phyloP scores from a whole-genome alignment of 345 rosid genomes.

The Noccaea caerulescens region DNA sequence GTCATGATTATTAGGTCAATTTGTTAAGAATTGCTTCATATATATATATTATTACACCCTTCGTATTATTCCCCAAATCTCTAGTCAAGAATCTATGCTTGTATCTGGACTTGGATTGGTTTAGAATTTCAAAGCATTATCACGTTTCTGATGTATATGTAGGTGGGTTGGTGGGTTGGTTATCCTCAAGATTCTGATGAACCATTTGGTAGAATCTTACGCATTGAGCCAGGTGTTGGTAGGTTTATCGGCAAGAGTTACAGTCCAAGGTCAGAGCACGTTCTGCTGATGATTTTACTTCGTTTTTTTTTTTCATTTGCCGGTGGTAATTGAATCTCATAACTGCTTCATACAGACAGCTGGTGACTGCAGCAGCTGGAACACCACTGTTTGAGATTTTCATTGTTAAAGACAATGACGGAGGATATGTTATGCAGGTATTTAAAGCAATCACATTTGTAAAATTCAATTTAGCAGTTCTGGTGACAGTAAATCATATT shows the following conservation, averaged over 20 bases:
- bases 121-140: slow-evolving; percentile 3
- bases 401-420: slow-evolving; percentile 73
- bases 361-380: slow-evolving; percentile 80
- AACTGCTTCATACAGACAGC: slow-evolving; percentile 67
- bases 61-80: background rate
- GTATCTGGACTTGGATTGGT: slow-evolving; percentile 11
- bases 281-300: background rate
- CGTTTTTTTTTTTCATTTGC: background rate
- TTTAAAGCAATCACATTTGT: slow-evolving; percentile 25
- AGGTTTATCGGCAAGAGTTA: slow-evolving; percentile 90
- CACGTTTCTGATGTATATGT: slow-evolving; percentile 39
- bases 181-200: slow-evolving; percentile 76
- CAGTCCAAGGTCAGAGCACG: slow-evolving; percentile 69
- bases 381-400: slow-evolving; percentile 94
- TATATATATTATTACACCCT: too few species aligned
- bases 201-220: slow-evolving; percentile 85
- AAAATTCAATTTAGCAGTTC: background rate
- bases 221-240: slow-evolving; percentile 82
- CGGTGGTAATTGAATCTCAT: slow-evolving; percentile 23
- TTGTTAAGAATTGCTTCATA: background rate
- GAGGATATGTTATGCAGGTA: slow-evolving; percentile 81
- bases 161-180: slow-evolving; percentile 99
- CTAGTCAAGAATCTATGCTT: slow-evolving; percentile 17
- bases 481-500: slow-evolving; percentile 19
- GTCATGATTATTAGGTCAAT: background rate